A percentile compares a stretch with the other conserved stretches of the same genome.
Conservation (phyloP, 148 eudicot species). For the Fagopyrum esculentum region DNA sequence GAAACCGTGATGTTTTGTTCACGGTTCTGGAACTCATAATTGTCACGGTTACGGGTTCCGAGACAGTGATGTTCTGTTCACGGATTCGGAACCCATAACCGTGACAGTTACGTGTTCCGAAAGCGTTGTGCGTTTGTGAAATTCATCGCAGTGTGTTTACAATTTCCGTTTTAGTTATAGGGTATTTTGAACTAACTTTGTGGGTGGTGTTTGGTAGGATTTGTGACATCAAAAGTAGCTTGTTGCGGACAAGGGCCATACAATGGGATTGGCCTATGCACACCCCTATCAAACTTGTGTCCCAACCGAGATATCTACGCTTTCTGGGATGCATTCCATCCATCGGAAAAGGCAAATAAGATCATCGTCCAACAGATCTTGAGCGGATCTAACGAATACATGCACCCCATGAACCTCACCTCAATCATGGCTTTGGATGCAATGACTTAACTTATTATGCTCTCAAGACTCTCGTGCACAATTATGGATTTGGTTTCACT, state of each 20-base stretch:
- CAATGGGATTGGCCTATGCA: conserved; percentile 5
- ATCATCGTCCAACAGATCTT: conserved; percentile 8
- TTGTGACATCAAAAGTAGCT: neutral
- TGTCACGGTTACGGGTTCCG: no score
- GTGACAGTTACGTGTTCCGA: no score
- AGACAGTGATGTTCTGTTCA: no score
- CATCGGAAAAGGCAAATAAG: neutral
- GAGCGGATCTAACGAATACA: neutral
- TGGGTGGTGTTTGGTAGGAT: neutral
- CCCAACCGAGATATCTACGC: conserved; percentile 2
- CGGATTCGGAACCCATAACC: no score
- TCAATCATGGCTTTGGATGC: neutral
- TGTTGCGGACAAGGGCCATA: neutral
- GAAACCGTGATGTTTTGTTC: no score
- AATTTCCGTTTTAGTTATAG: no score
- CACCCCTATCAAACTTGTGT: neutral
- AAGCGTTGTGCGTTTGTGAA: no score
- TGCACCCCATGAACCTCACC: conserved; percentile 8
- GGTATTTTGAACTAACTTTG: no score
- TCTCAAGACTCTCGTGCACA: no score
- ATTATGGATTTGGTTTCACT: no score
- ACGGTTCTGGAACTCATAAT: no score
- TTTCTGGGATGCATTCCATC: conserved; percentile 4
- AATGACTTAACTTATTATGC: neutral
- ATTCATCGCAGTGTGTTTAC: no score